Conservation (phyloP, 352 stramenopile genomes). For the Phytophthora sp. region DNA sequence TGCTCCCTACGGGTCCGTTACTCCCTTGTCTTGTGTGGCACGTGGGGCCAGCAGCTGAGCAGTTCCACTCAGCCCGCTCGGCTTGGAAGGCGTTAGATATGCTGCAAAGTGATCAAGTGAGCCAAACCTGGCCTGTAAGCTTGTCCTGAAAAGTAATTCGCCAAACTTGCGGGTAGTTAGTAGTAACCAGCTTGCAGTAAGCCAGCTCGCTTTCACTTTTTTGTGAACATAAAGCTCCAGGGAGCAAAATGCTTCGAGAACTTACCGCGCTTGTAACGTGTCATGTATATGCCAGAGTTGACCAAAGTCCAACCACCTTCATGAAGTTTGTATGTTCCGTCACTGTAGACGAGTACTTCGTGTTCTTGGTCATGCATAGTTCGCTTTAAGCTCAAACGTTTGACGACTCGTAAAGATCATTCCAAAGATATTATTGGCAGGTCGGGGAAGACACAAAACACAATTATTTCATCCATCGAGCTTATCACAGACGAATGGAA, state of each 20-base stretch:
- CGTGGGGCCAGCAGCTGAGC: background rate
- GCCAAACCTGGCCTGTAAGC: background rate
- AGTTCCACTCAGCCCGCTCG: background rate
- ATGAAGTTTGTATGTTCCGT: background rate
- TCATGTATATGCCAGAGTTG: background rate
- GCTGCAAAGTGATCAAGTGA: background rate
- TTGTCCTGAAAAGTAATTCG: background rate
- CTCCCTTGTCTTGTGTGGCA: background rate
- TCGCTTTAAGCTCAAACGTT: background rate
- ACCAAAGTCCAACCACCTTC: background rate
- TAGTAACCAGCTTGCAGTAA: background rate
- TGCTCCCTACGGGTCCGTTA: no score
- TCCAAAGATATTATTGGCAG: background rate
- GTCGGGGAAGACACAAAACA: background rate
- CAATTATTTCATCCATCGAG: background rate
- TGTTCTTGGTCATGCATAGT: background rate
- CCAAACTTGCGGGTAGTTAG: background rate
- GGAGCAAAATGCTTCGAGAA: background rate
- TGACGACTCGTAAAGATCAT: background rate
- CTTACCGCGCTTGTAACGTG: background rate
- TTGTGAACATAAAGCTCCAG: background rate
- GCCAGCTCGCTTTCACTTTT: background rate
- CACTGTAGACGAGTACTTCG: background rate
- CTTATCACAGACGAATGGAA: background rate
- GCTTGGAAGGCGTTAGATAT: background rate